Conservation (phyloP, 2,329 filamentous ascomycete genomes). For the Zymoseptoria passerinii region DNA sequence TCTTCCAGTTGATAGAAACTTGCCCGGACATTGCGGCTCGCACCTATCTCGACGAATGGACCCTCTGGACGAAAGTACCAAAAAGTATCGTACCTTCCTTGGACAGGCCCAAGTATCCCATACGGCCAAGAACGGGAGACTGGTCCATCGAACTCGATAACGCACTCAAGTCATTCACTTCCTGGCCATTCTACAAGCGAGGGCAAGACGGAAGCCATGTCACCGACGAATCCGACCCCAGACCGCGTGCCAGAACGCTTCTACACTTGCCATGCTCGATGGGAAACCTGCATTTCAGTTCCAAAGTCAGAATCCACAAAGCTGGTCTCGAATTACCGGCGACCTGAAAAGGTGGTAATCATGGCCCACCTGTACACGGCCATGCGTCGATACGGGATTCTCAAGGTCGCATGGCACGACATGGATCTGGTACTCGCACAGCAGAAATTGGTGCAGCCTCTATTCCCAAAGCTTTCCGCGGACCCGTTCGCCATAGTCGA, state of each 20-base stretch:
- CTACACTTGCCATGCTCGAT: neutral
- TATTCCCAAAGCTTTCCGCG: neutral
- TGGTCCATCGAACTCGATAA: neutral
- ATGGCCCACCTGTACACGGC: conserved; percentile 9
- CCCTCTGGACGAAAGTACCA: neutral
- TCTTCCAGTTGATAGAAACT: conserved; percentile 7
- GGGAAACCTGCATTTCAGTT: neutral
- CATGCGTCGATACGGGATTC: neutral
- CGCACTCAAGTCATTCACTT: neutral
- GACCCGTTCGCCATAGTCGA: neutral
- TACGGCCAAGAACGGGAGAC: neutral
- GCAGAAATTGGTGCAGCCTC: neutral
- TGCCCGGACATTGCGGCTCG: neutral
- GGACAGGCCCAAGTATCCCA: neutral
- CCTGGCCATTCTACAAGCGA: neutral
- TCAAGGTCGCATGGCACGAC: conserved; percentile 6
- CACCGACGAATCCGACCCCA: neutral
- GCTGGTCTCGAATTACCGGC: neutral
- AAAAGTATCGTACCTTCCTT: neutral
- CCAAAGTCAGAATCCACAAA: neutral
- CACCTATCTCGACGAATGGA: neutral
- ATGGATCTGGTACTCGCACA: conserved; percentile 7
- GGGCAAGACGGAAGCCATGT: neutral
- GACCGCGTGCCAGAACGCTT: neutral
- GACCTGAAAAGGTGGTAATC: conserved; percentile 2